These are phyloP conservation scores for Aristolochia fimbriata DNA, from an alignment of 164 flowering plant species.

Conservation along the genomic window DNA sequence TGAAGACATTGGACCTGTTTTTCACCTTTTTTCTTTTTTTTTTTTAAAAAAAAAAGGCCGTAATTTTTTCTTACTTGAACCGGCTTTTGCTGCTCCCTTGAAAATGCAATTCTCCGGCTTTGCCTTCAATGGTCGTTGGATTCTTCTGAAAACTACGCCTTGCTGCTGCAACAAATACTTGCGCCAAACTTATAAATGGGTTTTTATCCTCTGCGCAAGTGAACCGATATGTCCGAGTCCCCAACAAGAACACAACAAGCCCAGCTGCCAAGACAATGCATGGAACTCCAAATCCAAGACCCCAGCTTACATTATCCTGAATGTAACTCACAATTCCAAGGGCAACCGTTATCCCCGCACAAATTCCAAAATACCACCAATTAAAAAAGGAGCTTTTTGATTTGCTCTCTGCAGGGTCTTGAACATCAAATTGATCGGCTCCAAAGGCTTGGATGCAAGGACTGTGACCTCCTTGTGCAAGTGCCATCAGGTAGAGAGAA, in stretches of 20 bases:
- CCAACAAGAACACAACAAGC: background rate
- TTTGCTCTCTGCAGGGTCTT: constrained; percentile 2
- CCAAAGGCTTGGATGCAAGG: constrained; percentile 18
- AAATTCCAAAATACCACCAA: constrained; percentile 15
- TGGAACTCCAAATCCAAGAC: constrained; percentile 4
- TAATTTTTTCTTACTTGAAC: no score
- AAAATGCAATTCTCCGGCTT: no score
- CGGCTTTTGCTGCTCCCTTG: no score
- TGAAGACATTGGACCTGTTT: no score
- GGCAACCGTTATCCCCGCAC: background rate
- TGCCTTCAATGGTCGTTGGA: no score
- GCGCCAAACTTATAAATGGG: constrained; percentile 2
- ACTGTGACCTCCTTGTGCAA: constrained; percentile 12
- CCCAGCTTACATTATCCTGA: constrained; percentile 7
- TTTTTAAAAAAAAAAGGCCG: no score
- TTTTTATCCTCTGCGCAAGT: background rate
- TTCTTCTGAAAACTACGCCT: no score
- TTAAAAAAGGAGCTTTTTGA: constrained; percentile 14
- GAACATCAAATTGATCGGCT: constrained; percentile 12
- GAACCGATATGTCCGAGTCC: background rate
- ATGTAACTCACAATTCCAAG: background rate
- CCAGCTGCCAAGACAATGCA: background rate
- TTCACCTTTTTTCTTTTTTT: no score
- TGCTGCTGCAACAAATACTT: constrained; percentile 7
- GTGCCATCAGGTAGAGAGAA: constrained; percentile 15